Evolutionary conservation across 192 early-diverging fungal genomes (phyloP).

Genomic region (Coemansia sp.): DNA sequence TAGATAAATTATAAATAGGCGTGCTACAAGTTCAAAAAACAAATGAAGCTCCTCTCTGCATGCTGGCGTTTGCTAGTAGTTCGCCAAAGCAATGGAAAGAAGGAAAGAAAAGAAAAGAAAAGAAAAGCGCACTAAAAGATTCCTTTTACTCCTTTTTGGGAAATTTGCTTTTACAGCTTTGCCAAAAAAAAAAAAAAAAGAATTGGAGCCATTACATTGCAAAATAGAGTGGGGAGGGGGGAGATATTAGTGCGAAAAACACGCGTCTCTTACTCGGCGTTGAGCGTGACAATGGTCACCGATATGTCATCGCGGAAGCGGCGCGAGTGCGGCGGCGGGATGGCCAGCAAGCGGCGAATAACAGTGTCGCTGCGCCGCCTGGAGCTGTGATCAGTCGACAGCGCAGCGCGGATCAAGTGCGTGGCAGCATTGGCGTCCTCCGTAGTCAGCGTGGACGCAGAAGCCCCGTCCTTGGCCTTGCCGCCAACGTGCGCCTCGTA

Average conservation of each 20-base stretch:
- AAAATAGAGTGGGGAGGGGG: neutral
- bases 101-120: too few relatives aligned
- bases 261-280: slow-evolving; percentile 13
- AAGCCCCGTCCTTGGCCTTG: neutral
- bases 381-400: slow-evolving; percentile 46
- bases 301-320: slow-evolving; percentile 85
- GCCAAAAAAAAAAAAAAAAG: neutral
- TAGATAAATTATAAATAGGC: too few relatives aligned
- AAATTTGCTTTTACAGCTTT: neutral
- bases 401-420: slow-evolving; percentile 69
- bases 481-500: slow-evolving; percentile 10
- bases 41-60: too few relatives aligned
- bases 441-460: slow-evolving; percentile 13
- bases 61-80: too few relatives aligned
- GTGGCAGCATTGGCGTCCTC: slow-evolving; percentile 69
- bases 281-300: slow-evolving; percentile 61
- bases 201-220: neutral
- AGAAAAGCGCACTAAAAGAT: too few relatives aligned
- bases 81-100: too few relatives aligned
- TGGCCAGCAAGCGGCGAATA: slow-evolving; percentile 64
- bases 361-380: slow-evolving; percentile 64
- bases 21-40: too few relatives aligned
- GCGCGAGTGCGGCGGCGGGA: slow-evolving; percentile 69
- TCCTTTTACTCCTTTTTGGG: neutral
- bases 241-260: neutral